Evolutionary conservation across 768 basidiomycete species (phyloP), one percentile per base, ranked within the genome.

Genomic region (Tricholoma terreum): DNA sequence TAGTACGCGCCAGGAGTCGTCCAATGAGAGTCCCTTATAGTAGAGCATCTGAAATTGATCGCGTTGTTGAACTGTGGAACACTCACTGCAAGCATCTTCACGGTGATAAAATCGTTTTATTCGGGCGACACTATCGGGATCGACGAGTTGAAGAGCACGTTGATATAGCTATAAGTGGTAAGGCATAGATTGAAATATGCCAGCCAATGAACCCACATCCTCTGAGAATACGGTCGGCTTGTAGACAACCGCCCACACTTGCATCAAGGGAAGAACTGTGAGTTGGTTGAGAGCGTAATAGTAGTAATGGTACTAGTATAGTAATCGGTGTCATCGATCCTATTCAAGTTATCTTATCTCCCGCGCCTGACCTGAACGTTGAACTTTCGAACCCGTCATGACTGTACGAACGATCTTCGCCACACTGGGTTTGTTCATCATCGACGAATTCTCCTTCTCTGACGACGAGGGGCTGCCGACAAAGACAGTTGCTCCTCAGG

Each of bases 381-480:
- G n/a, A 22, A n/a, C n/a, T n/a, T n/a, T n/a, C n/a, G n/a, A n/a
- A 24, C 27, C 43, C 51, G 56, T 24, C n/a, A 71, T 69, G 68
- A 36, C 63, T 12, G 52, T 3, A 27, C 24, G 60, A 24, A 55
- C 65, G 15, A 61, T 70, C 38, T 86, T 92, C 48, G 83, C 82
- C 17, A 84, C 86, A n/a, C 75, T 94, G 24, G 94, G 93, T 6
- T 84, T 94, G 83, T 95, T 95, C 75, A 94, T 97, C 65, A 81
- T 95, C 63, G 94, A 97, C 70, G 80, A 87, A 59, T 90, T 94
- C 63, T 77, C 80, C 3, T 88, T 84, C 65, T 64, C 73, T 49
- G 83, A 87, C 58, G 78, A 80, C 31, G 67, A 80, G 45, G 89
- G 88, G 3, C 70, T 71, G 2, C 77, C 80, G 1, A 84, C 78